A percentile compares a stretch with the other conserved stretches of the same genome.
These are phyloP conservation scores for Pleurotus sapidus DNA, from an alignment of 768 basidiomycete genomes.

Conservation along the genomic window DNA sequence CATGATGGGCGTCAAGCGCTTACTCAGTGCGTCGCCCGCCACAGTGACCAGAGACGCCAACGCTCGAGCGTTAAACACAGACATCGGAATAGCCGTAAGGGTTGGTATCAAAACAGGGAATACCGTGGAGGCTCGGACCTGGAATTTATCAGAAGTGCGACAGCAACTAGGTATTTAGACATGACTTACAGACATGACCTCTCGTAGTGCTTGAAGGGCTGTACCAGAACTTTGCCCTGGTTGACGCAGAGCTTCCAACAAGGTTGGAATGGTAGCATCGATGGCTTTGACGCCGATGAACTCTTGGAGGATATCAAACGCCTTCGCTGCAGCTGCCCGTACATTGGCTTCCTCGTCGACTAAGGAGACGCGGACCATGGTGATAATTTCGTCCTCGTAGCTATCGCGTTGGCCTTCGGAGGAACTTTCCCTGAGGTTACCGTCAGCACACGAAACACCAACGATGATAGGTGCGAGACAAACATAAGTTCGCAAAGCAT, in stretches of 20 bases:
- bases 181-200: conserved; percentile 85
- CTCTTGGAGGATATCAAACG: conserved; percentile 92
- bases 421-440: conserved; percentile 65
- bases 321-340: conserved; percentile 82
- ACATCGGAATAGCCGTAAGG: conserved; percentile 85
- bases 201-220: conserved; percentile 86
- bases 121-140: conserved; percentile 92
- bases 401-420: conserved; percentile 82
- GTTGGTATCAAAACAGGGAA: conserved; percentile 98
- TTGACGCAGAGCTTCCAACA: conserved; percentile 89
- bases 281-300: conserved; percentile 88
- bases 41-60: conserved; percentile 90
- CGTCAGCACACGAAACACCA: not conserved
- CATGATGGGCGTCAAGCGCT: conserved; percentile 75
- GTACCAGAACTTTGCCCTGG: conserved; percentile 95
- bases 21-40: conserved; percentile 87
- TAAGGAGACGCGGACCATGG: conserved; percentile 77
- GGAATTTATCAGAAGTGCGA: conserved; percentile 4
- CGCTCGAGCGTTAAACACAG: conserved; percentile 92
- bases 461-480: conserved; percentile 19
- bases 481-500: conserved; percentile 88
- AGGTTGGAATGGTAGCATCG: conserved; percentile 93
- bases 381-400: conserved; percentile 85
- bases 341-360: conserved; percentile 89
- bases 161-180: not conserved